A percentile compares a stretch with the other conserved stretches of the same genome.
Conservation (phyloP, 106 monocot species). For the Allium cepa region DNA sequence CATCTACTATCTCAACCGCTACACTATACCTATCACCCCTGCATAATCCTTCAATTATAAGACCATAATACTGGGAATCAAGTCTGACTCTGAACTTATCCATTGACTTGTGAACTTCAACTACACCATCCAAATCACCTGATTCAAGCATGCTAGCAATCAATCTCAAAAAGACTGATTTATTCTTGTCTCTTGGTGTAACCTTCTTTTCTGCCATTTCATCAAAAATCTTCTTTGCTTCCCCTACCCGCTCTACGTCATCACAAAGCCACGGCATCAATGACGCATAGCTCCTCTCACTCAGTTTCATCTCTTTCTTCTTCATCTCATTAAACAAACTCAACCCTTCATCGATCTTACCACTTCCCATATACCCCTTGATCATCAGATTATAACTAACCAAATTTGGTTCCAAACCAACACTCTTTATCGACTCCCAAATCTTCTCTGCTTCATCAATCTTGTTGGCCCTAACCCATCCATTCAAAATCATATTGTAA, state of each 20-base stretch:
- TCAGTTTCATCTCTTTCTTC: conserved; percentile 42
- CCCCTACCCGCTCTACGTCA: conserved; percentile 26
- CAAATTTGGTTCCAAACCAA: conserved; percentile 39
- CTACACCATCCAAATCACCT: conserved; percentile 50
- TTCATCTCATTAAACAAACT: conserved; percentile 54
- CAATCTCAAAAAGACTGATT: conserved; percentile 57
- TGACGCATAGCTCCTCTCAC: conserved; percentile 62
- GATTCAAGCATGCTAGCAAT: conserved; percentile 47
- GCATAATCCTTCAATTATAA: conserved; percentile 67
- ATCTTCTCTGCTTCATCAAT: conserved; percentile 46
- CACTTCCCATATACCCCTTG: conserved; percentile 54
- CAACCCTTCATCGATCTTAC: conserved; percentile 53
- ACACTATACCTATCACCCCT: conserved; percentile 32
- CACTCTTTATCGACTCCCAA: conserved; percentile 32
- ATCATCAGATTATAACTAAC: conserved; percentile 83
- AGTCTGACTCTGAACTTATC: conserved; percentile 31
- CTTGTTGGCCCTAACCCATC: conserved; percentile 35
- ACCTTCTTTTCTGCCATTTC: conserved; percentile 71
- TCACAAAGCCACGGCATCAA: conserved; percentile 83
- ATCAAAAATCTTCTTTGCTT: conserved; percentile 46
- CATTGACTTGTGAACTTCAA: conserved; percentile 45
- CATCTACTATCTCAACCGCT: conserved; percentile 58
- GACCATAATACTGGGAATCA: conserved; percentile 47
- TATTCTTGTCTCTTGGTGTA: conserved; percentile 64
- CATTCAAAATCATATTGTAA: conserved; percentile 56